Percentiles rank a stretch among this genome's conserved stretches.
These are phyloP conservation scores for Colletotrichum musicola DNA, from an alignment of 2,329 filamentous ascomycete genomes.

Conservation along the genomic window DNA sequence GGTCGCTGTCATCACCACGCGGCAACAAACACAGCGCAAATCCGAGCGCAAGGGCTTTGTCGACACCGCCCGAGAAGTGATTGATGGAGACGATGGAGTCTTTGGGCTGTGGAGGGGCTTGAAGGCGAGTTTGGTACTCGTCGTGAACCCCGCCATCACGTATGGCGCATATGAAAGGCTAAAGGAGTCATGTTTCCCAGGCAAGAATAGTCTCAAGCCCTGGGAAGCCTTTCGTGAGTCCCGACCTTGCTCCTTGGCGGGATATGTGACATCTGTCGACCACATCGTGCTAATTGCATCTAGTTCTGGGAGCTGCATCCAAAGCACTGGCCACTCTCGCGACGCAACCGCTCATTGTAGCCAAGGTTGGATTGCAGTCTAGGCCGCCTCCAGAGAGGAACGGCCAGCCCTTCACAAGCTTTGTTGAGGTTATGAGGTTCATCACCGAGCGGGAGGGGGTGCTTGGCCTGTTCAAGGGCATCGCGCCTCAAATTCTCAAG, in stretches of 20 bases:
- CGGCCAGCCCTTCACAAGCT: constrained; percentile 93
- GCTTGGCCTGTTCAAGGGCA: constrained; percentile 93
- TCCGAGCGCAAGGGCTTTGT: constrained; percentile 86
- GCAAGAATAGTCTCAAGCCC: constrained; percentile 79
- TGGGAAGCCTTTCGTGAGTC: constrained; percentile 86
- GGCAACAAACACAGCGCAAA: constrained; percentile 93
- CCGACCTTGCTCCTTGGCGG: not conserved
- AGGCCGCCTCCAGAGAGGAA: constrained; percentile 86
- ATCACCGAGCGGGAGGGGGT: constrained; percentile 90
- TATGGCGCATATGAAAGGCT: constrained; percentile 96
- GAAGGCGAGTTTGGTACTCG: constrained; percentile 94
- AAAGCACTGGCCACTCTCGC: constrained; percentile 92
- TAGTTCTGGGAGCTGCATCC: constrained; percentile 91
- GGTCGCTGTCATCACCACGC: constrained; percentile 93
- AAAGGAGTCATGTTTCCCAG: constrained; percentile 81
- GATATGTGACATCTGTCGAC: not conserved
- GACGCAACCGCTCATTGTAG: constrained; percentile 96
- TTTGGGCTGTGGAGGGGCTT: constrained; percentile 93
- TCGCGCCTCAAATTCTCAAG: constrained; percentile 93
- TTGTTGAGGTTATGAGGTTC: constrained; percentile 94
- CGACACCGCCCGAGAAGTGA: constrained; percentile 89
- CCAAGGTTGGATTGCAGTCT: constrained; percentile 96
- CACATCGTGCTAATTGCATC: constrained; percentile 4
- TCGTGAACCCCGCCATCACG: constrained; percentile 96
- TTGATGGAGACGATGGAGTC: constrained; percentile 90